Conservation (phyloP, 1,284 basidiomycete genomes). For the Peniophora sp. region DNA sequence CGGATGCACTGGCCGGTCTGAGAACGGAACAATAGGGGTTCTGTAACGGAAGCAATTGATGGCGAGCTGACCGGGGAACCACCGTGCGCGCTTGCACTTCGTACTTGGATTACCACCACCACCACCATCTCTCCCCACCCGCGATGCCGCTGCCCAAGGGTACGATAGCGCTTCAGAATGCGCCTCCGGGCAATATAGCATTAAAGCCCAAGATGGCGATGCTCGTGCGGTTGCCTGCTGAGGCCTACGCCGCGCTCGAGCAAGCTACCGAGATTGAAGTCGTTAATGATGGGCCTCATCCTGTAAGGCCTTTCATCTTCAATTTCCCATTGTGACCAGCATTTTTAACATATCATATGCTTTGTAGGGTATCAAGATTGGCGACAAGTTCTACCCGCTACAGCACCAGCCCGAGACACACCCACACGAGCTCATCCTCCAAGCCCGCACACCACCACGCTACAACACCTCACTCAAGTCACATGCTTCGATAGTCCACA, state of each 20-base stretch:
- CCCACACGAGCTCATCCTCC: slow-evolving; percentile 64
- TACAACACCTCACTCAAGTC: slow-evolving; percentile 58
- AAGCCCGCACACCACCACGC: slow-evolving; percentile 45
- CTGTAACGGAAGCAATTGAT: too few relatives aligned
- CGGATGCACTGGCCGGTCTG: too few relatives aligned
- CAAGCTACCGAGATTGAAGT: slow-evolving; percentile 34
- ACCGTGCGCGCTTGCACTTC: neutral
- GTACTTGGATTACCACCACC: neutral
- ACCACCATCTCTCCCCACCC: neutral
- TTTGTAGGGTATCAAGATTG: slow-evolving; percentile 56
- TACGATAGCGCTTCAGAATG: slow-evolving; percentile 49
- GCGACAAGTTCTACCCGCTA: slow-evolving; percentile 54
- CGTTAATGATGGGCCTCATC: slow-evolving; percentile 38
- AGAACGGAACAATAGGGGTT: too few relatives aligned
- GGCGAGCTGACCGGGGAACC: too few relatives aligned
- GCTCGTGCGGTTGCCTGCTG: slow-evolving; percentile 62
- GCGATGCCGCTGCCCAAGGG: slow-evolving; percentile 57
- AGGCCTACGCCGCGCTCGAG: slow-evolving; percentile 59
- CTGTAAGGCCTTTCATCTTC: slow-evolving; percentile 50
- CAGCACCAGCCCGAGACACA: slow-evolving; percentile 40
- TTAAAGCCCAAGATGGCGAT: slow-evolving; percentile 62
- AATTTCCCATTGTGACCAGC: slow-evolving; percentile 11
- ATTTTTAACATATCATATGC: slow-evolving; percentile 3
- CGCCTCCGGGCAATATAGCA: slow-evolving; percentile 42
- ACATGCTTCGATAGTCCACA: slow-evolving; percentile 63